Evolutionary conservation across 169 alveolate species (phyloP), one percentile per base, ranked within the genome.

Genomic region (Hammondia hammondi): DNA sequence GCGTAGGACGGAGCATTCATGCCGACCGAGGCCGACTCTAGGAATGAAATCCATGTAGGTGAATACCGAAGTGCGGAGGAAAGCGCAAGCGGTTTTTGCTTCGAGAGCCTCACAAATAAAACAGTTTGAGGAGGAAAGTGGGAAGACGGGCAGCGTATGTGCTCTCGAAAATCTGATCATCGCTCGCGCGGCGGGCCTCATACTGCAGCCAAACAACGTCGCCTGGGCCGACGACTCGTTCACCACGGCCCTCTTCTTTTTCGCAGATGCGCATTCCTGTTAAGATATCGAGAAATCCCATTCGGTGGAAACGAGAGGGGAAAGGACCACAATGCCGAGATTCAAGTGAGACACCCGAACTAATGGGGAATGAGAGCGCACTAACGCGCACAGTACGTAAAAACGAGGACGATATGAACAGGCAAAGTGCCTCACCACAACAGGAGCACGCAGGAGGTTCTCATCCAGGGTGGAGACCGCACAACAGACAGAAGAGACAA

Each of bases 121-220:
- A 82, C 37, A 82, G 71, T 21, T 39, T 43, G 70, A 43, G 57
- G 10, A 82, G 57, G 70, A 45, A 35, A 12, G 90, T 46, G 70
- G 90, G 90, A 14, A 82, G 90, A 10, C 71, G 57, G 6, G 90
- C 90, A 35, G 72, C 29, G 19, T 19, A 21, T 0, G 90, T 82
- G 90, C 90, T 82, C 70, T 82, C 90, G 90, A 82, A 82, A 29
- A 82, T 17, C 7, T 46, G 90, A 35, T 82, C 90, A 45, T 82
- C 90, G 90, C 90, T 82, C 2, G 71, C 70, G 14, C 90, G 90
- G 19, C 90, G 90, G 7, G 72, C 90, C 10, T 39, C 90, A 37
- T 43, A 82, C 90, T 82, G 90, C 61, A 82, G 71, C 90, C 90
- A 82, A 0, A 82, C 90, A 17, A 82, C 90, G 27, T 82, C 90